A percentile compares a stretch with the other conserved stretches of the same genome.
Evolutionary conservation across 805 yeast genomes (phyloP).

Genomic region (Candida pseudoglaebosa): DNA sequence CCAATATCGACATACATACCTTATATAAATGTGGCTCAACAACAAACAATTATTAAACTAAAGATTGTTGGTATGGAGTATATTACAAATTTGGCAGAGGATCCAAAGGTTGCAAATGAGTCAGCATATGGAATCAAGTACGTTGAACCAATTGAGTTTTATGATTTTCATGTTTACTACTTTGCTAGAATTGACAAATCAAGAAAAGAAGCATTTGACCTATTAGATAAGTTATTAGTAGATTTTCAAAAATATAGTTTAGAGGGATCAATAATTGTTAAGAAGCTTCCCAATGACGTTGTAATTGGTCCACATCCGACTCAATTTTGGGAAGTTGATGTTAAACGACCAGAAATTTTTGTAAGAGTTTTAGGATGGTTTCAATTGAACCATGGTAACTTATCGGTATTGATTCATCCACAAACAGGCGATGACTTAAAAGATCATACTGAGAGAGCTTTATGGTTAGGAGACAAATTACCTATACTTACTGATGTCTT

Average conservation of each 20-base stretch:
- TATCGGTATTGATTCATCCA: slow-evolving; percentile 31
- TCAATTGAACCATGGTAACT: slow-evolving; percentile 25
- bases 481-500: slow-evolving; percentile 16
- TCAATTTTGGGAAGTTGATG: slow-evolving; percentile 34
- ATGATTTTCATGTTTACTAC: slow-evolving; percentile 32
- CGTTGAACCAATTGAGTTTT: slow-evolving; percentile 24
- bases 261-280: slow-evolving; percentile 26
- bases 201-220: slow-evolving; percentile 16
- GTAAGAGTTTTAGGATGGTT: slow-evolving; percentile 26
- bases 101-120: slow-evolving; percentile 16
- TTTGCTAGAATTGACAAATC: slow-evolving; percentile 17
- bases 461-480: slow-evolving; percentile 27
- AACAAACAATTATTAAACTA: neutral
- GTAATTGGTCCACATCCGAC: slow-evolving; percentile 31
- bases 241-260: slow-evolving; percentile 21
- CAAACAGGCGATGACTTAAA: slow-evolving; percentile 26
- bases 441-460: slow-evolving; percentile 26
- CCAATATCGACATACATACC: too few species aligned
- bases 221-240: slow-evolving; percentile 17
- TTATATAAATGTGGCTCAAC: slow-evolving; percentile 9
- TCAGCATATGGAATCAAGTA: slow-evolving; percentile 17
- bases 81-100: slow-evolving; percentile 17
- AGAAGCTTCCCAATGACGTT: slow-evolving; percentile 20
- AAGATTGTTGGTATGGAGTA: slow-evolving; percentile 20
- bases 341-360: slow-evolving; percentile 26